phyloP scores from a whole-genome alignment of 148 eudicot genomes.

The Vaccinium myrtillus region DNA sequence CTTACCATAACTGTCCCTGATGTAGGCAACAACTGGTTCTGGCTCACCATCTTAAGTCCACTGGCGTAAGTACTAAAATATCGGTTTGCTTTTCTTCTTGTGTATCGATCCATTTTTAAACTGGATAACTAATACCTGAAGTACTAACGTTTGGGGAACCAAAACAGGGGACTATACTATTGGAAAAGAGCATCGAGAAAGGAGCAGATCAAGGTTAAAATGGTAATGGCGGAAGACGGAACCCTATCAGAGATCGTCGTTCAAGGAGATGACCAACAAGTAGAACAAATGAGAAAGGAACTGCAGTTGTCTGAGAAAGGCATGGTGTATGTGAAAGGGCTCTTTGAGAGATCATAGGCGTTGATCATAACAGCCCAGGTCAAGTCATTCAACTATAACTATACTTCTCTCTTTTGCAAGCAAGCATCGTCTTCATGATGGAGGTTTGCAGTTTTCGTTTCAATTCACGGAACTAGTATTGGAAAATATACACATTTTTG shows the following conservation, averaged over 20 bases:
- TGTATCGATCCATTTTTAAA: not conserved
- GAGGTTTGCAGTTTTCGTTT: not conserved
- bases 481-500: not conserved
- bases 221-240: slow-evolving; percentile 82
- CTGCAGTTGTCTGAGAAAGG: slow-evolving; percentile 81
- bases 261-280: slow-evolving; percentile 88
- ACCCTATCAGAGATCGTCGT: slow-evolving; percentile 68
- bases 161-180: slow-evolving; percentile 75
- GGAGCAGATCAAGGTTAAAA: slow-evolving; percentile 89
- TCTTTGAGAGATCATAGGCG: slow-evolving; percentile 55
- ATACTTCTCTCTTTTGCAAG: not conserved
- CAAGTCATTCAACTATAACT: not conserved
- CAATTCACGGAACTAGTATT: not conserved
- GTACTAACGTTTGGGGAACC: not conserved
- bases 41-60: slow-evolving; percentile 73
- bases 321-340: slow-evolving; percentile 94
- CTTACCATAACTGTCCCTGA: slow-evolving; percentile 83
- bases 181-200: slow-evolving; percentile 86
- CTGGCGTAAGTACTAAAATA: slow-evolving; percentile 60
- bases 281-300: slow-evolving; percentile 84
- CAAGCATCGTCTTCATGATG: not conserved
- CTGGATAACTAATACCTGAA: not conserved
- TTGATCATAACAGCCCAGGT: not conserved
- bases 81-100: not conserved
- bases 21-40: slow-evolving; percentile 85